phyloP scores from a whole-genome alignment of 352 stramenopile genomes.

The Globisporangium emineosum region DNA sequence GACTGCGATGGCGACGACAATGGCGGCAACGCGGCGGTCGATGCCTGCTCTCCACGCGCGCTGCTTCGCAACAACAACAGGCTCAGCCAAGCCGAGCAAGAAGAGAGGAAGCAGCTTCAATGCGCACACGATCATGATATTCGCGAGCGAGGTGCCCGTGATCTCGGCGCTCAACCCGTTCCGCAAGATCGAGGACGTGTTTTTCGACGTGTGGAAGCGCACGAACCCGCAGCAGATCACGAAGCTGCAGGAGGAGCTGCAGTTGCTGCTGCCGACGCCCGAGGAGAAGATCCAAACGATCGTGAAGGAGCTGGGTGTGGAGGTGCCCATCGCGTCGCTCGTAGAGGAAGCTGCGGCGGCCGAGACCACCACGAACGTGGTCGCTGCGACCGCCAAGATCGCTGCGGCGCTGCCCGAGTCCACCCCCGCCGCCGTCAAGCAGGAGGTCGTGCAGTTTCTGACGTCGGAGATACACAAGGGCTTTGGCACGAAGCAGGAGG shows the following conservation, averaged over 20 bases:
- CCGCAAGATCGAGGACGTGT: constrained; percentile 82
- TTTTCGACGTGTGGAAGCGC: constrained; percentile 74
- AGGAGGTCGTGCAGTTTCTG: constrained; percentile 72
- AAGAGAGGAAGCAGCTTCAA: not conserved
- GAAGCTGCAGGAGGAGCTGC: constrained; percentile 42
- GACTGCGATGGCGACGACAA: not conserved
- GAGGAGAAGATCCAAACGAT: constrained; percentile 59
- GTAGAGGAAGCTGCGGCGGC: constrained; percentile 47
- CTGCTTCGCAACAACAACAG: not conserved
- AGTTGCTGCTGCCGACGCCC: constrained; percentile 35
- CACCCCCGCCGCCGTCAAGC: constrained; percentile 45
- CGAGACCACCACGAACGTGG: constrained; percentile 39
- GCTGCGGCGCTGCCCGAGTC: constrained; percentile 39
- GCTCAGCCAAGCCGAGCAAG: constrained; percentile 13
- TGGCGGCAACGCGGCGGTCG: not conserved
- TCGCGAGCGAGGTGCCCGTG: constrained; percentile 83
- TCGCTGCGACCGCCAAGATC: constrained; percentile 45
- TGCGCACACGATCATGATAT: constrained; percentile 59
- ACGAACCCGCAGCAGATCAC: constrained; percentile 68
- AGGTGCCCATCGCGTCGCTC: constrained; percentile 53
- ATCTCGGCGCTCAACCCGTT: constrained; percentile 81
- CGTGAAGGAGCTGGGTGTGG: constrained; percentile 50
- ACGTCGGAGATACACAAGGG: constrained; percentile 77
- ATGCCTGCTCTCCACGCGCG: not conserved
- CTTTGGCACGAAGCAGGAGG: constrained; percentile 67